Evolutionary conservation across 176 grass and related monocot genomes (phyloP).

Genomic region (Pontederia crassipes): DNA sequence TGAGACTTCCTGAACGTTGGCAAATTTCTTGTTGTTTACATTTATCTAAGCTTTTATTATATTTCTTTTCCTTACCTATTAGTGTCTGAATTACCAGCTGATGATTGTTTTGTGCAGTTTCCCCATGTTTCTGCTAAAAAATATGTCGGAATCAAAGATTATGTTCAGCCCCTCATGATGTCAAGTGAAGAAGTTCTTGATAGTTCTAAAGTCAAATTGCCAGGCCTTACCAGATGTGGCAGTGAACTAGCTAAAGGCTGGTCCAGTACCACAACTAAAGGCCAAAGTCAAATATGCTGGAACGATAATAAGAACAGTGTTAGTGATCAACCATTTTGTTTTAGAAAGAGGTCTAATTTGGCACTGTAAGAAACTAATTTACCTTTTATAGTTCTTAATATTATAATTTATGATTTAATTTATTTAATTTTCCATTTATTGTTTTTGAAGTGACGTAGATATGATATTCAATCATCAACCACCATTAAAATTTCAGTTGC

Average conservation of each 20-base stretch:
- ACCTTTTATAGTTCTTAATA: neutral
- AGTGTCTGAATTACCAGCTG: constrained; percentile 13
- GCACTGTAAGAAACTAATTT: constrained; percentile 34
- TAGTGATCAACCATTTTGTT: constrained; percentile 40
- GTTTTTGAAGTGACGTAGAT: constrained; percentile 30
- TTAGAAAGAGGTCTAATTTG: constrained; percentile 35
- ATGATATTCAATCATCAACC: constrained; percentile 25
- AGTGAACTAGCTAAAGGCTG: constrained; percentile 48
- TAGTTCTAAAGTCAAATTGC: constrained; percentile 23
- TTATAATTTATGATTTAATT: constrained; percentile 16
- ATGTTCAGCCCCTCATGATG: constrained; percentile 10
- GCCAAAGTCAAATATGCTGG: constrained; percentile 52
- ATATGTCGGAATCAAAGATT: constrained; percentile 20
- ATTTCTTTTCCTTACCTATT: neutral
- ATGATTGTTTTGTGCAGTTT: constrained; percentile 45
- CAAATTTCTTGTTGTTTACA: constrained; percentile 1
- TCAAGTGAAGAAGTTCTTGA: constrained; percentile 13
- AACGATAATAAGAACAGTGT: constrained; percentile 19
- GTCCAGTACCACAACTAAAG: constrained; percentile 37
- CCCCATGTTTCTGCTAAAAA: constrained; percentile 35
- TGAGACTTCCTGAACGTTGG: no score
- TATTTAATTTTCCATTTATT: constrained; percentile 12
- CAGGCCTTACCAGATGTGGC: constrained; percentile 51
- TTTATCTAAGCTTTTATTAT: neutral
- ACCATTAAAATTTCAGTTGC: constrained; percentile 40